Evolutionary conservation across 2,329 filamentous ascomycete genomes (phyloP).

Genomic region (Nigrospora sphaerica): DNA sequence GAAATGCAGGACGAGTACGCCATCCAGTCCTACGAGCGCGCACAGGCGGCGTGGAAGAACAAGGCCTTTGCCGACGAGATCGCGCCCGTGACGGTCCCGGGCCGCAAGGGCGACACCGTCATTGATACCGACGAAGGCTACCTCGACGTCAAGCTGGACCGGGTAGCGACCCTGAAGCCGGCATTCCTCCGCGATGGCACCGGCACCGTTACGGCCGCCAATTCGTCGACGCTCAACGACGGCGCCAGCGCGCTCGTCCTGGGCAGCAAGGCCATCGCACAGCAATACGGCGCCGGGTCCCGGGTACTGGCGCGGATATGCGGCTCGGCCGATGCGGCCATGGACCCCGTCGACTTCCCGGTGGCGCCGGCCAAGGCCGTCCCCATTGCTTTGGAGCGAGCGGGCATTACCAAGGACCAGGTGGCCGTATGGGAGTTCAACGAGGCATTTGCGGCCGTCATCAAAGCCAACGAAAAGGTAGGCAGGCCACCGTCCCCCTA

Average conservation of each 20-base stretch:
- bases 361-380: constrained; percentile 89
- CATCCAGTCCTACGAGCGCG: constrained; percentile 80
- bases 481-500: not conserved
- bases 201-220: constrained; percentile 89
- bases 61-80: constrained; percentile 86
- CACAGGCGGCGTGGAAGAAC: constrained; percentile 81
- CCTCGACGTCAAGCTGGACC: constrained; percentile 78
- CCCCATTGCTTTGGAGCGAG: constrained; percentile 78
- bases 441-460: constrained; percentile 92
- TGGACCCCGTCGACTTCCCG: constrained; percentile 90
- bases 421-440: constrained; percentile 98
- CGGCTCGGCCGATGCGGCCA: constrained; percentile 79
- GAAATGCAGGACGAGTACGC: constrained; percentile 90
- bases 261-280: constrained; percentile 71
- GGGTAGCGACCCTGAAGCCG: constrained; percentile 79
- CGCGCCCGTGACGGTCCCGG: constrained; percentile 76
- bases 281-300: constrained; percentile 69
- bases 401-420: constrained; percentile 85
- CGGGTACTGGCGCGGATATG: constrained; percentile 83
- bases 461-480: constrained; percentile 88
- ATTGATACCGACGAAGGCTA: constrained; percentile 85
- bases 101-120: constrained; percentile 74
- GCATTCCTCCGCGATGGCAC: constrained; percentile 82
- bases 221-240: constrained; percentile 90
- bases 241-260: constrained; percentile 87